Evolutionary conservation across 257 asterid species (phyloP).

Genomic region (Rubia yunnanensis): DNA sequence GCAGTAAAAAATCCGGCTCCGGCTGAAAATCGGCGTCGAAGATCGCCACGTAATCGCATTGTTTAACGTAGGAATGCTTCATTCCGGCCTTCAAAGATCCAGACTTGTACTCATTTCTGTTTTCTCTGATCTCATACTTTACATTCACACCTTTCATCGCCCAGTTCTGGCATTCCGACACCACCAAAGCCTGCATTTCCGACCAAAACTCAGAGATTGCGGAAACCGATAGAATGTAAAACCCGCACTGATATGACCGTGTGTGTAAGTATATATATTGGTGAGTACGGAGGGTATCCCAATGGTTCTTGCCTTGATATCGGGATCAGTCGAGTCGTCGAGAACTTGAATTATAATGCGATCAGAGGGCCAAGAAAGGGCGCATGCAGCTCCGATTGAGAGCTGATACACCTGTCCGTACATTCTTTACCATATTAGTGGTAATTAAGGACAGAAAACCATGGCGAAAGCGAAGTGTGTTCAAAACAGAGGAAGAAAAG

Average conservation of each 20-base stretch:
- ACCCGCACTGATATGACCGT: no score
- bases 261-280: no score
- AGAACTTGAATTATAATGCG: slow-evolving; percentile 81
- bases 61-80: slow-evolving; percentile 58
- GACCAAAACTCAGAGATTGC: background rate
- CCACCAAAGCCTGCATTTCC: slow-evolving; percentile 58
- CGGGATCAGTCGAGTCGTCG: slow-evolving; percentile 84
- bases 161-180: slow-evolving; percentile 88
- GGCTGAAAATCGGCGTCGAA: slow-evolving; percentile 96
- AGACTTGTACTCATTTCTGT: slow-evolving; percentile 86
- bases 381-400: slow-evolving; percentile 96
- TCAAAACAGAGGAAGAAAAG: background rate
- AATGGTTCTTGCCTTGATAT: slow-evolving; percentile 52
- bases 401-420: slow-evolving; percentile 66
- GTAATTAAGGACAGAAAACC: background rate
- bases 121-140: slow-evolving; percentile 79
- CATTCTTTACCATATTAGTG: background rate
- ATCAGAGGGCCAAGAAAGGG: slow-evolving; percentile 90
- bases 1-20: slow-evolving; percentile 84
- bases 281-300: no score
- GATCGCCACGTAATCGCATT: slow-evolving; percentile 79
- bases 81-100: slow-evolving; percentile 85
- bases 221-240: no score
- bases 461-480: background rate
- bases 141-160: slow-evolving; percentile 83